Base-by-base conservation (phyloP, 2,329 filamentous ascomycete genomes). In the Aspergillus carbonarius region DNA sequence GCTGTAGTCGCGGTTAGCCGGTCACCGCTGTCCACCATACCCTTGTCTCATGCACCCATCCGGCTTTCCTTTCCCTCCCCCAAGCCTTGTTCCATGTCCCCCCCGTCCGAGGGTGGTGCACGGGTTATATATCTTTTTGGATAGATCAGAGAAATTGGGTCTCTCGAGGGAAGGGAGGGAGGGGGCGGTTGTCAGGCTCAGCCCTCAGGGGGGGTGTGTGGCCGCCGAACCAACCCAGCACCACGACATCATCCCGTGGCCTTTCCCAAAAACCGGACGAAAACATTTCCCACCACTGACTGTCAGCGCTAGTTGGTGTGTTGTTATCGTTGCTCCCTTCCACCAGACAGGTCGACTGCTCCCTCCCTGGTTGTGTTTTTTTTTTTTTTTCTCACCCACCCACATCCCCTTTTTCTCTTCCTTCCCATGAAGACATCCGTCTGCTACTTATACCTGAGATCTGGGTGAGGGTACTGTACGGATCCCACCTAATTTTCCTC, bases 131-230 rank as follows among this genome's bases (percentile, higher is more conserved):
- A 54, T 17, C 49, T 58, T 58, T 58, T 58, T 57, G 54, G 54
- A 60, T 60, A 60, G 20, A 60, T 60, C 54, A 60, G 55, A 60
- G 49, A 44, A 60, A 57, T 51, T 48, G 51, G n/a, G 25, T 37
- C 47, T 35, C 42, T 48, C 20, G 51, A 48, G 39, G 54, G 30
- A 27, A 34, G 23, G 20, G 10, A 23, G 42, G 23, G 42, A 15
- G 35, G 15, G 13, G 13, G 10, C 3, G 23, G 23, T 3, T 23
- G 23, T 23, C 15, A 17, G 35, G 35, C n/a, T 39, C 42, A 30
- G 23, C 15, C 12, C 18, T 47, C 20, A 30, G 42, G 20, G 42
- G 20, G 42, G 0, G 42, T n/a, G 23, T 10, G 15, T n/a, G 13
- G 20, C 42, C 15, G 10, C 15, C 48, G 39, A 50, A 17, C 35